phyloP scores from a whole-genome alignment of 306 rosid species.

The Luffa acutangula region DNA sequence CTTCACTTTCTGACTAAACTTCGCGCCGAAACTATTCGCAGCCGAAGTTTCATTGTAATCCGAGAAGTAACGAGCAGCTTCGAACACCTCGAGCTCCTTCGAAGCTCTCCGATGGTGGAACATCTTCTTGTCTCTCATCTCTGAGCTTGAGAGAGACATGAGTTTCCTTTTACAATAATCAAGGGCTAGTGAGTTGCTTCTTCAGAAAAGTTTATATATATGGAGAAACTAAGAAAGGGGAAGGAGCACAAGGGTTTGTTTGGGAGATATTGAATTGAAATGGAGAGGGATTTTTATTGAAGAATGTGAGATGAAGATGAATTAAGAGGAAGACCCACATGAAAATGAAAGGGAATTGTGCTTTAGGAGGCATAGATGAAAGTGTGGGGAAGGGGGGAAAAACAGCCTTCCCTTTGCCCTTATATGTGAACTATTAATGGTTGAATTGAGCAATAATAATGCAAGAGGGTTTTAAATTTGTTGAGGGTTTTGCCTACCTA shows the following conservation, averaged over 20 bases:
- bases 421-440: not conserved
- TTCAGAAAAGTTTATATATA: not conserved
- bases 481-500: not conserved
- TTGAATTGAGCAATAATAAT: not conserved
- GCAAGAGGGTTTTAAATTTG: not conserved
- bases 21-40: not conserved
- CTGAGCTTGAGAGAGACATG: conserved; percentile 62
- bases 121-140: conserved; percentile 50
- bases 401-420: not conserved
- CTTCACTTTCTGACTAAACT: conserved; percentile 34
- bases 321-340: conserved; percentile 4
- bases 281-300: not conserved
- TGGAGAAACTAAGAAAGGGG: not conserved
- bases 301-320: not conserved
- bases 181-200: not conserved
- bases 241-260: not conserved
- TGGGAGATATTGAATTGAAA: not conserved
- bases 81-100: conserved; percentile 78
- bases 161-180: not conserved
- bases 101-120: conserved; percentile 66
- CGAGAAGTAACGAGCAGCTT: conserved; percentile 85
- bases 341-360: not conserved
- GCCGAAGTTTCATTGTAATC: conserved; percentile 52
- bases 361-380: not conserved
- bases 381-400: not conserved